Conservation (phyloP, 192 early-diverging fungal species). For the Podila minutissima region DNA sequence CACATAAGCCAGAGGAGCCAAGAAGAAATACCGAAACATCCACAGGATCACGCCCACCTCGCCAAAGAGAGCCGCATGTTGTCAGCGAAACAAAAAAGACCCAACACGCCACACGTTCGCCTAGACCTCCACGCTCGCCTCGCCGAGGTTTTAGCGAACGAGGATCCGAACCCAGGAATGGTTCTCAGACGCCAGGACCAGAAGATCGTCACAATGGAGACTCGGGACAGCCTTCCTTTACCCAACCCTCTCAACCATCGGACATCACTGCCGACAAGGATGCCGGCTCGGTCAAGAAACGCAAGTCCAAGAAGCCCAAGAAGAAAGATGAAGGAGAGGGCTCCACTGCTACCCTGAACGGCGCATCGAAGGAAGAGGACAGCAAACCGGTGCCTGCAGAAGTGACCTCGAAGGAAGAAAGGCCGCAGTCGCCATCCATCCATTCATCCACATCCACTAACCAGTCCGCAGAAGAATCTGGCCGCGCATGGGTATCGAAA, state of each 20-base stretch:
- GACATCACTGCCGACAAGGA: neutral
- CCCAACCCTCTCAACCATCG: neutral
- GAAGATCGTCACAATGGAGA: neutral
- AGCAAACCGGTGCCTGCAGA: neutral
- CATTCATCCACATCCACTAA: neutral
- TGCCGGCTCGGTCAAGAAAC: conserved; percentile 12
- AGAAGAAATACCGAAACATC: neutral
- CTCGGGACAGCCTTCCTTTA: too few species aligned
- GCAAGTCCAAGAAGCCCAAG: conserved; percentile 15
- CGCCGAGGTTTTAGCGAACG: conserved; percentile 37
- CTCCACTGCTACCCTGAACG: conserved; percentile 1
- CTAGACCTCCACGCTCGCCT: conserved; percentile 29
- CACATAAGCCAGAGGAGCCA: too few species aligned
- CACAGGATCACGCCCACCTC: neutral
- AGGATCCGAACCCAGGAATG: conserved; percentile 9
- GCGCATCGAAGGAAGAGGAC: neutral
- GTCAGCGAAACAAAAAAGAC: conserved; percentile 13
- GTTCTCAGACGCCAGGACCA: neutral
- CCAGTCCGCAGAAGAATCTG: neutral
- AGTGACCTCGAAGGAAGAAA: neutral
- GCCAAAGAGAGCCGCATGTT: conserved; percentile 5
- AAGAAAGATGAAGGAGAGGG: conserved; percentile 31
- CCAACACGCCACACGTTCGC: conserved; percentile 9
- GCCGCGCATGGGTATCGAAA: neutral
- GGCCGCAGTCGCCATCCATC: too few species aligned